Evolutionary conservation across 2,329 filamentous ascomycete species (phyloP), one percentile per base, ranked within the genome.

Genomic region (Colletotrichum noveboracense): DNA sequence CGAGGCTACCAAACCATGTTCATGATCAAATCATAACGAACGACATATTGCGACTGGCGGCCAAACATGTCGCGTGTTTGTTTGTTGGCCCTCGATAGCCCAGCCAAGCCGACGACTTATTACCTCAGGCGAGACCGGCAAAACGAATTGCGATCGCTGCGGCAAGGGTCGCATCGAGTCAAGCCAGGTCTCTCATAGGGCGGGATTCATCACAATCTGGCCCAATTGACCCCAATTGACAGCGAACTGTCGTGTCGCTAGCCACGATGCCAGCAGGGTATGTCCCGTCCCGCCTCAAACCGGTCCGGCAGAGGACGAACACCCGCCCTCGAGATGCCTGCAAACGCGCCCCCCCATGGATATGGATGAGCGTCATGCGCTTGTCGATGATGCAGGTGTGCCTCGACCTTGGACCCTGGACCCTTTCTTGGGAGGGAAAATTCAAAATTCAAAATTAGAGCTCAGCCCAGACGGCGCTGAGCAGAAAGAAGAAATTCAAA

Each of bases 101-200:
- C 38, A 66, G 36, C 61, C 61, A 58, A 65, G 66, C 61, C 43
- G 58, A 56, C 55, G 26, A 70, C 43, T 52, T 55, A 65, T 65
- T 32, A 66, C 61, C 43, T 32, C 48, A 58, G 71, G 48, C 58
- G 32, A 75, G 66, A 58, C 69, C 43, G 64, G 70, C n/a, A 58
- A 32, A 55, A 32, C 21, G 32, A n/a, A 73, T 75, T 75, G 58
- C 73, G 73, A 75, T 75, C 73, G 73, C 73, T 73, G 64, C 21
- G 16, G 26, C 64, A 56, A 16, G 70, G 70, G 58, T 75, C 70
- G n/a, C 21, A 36, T 64, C 34, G 64, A 75, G 64, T 64, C 43
- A 67, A 64, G 43, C 26, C 26, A 38, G 62, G 36, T 61, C 18
- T 34, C 1, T 32, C n/a, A 14, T 16, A 30, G 16, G 43, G 24